Evolutionary conservation across 2,329 filamentous ascomycete species (phyloP), one percentile per base, ranked within the genome.

Genomic region (Ophiostoma pallidulum): DNA sequence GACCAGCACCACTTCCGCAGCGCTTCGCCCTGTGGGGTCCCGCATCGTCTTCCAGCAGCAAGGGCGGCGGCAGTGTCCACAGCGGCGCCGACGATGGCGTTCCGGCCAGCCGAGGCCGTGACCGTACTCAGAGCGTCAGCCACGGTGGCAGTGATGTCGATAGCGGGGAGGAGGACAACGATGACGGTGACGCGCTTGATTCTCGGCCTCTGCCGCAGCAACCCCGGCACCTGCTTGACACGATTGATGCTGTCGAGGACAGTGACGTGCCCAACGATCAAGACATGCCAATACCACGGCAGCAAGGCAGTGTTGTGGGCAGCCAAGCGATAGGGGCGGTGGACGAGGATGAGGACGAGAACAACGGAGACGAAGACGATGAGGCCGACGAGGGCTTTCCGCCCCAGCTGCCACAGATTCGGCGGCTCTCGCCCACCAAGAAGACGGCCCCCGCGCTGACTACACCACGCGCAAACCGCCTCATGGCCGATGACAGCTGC

Each of bases 221-320:
- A 32, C 48, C 48, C 9, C 48, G 42, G 39, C 28, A 45, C 9
- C 48, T 46, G 20, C 31, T 49, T 18, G 47, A 51, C 14, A 20
- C 12, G 3, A 18, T 51, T 5, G 43, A 48, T 20, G 40, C 20
- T 24, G 32, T 54, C 24, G 42, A 38, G 31, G 53, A 56, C 39
- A 36, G 48, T 26, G 45, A 59, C 45, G 48, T 29, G 7, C 43
- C 46, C 6, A n/a, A n/a, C n/a, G 39, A 32, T 10, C 40, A 54
- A 18, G 39, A 46, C 6, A 13, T 4, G 29, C 10, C 36, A 4
- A 32, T 5, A 19, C 28, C 19, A 5, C 36, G 14, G 29, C n/a
- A n/a, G n/a, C n/a, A n/a, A n/a, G n/a, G n/a, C n/a, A n/a, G n/a
- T n/a, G n/a, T n/a, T n/a, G n/a, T n/a, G n/a, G n/a, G n/a, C n/a